Percentiles rank a stretch among this genome's conserved stretches.
These are phyloP conservation scores for Chalciporus sp. DNA, from an alignment of 1,284 basidiomycete genomes.

Conservation along the genomic window DNA sequence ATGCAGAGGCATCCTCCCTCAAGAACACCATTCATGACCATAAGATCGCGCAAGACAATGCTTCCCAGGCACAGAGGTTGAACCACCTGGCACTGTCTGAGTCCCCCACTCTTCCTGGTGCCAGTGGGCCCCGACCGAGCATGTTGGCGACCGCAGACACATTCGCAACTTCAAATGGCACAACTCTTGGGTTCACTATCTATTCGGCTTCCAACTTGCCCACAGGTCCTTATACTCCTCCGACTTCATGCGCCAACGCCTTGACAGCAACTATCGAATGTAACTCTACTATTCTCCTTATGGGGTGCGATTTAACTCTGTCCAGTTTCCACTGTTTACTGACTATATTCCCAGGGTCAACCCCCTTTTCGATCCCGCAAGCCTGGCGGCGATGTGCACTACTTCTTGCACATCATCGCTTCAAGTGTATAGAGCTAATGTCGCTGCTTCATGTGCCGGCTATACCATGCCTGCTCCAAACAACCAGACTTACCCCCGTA, in stretches of 20 bases:
- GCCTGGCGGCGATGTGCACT: neutral
- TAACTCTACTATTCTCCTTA: neutral
- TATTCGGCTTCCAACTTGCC: slow-evolving; percentile 1
- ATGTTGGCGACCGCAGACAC: neutral
- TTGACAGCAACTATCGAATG: neutral
- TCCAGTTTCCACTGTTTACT: neutral
- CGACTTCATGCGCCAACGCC: neutral
- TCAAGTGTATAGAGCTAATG: neutral
- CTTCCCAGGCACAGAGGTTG: neutral
- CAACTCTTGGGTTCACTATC: neutral
- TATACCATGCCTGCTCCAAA: slow-evolving; percentile 1
- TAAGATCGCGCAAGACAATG: neutral
- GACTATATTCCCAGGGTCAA: neutral
- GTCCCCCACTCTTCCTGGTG: too few relatives aligned
- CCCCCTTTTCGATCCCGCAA: neutral
- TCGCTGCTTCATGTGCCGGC: neutral
- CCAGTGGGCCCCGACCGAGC: neutral
- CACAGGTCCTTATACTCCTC: neutral
- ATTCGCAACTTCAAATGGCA: neutral
- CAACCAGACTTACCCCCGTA: neutral
- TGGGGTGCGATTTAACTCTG: neutral
- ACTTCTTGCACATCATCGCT: neutral
- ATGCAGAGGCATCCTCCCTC: neutral
- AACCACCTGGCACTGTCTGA: neutral
- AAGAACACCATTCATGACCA: slow-evolving; percentile 1